Conservation (phyloP, 1,284 basidiomycete genomes). For the Apiotrichum sp. region DNA sequence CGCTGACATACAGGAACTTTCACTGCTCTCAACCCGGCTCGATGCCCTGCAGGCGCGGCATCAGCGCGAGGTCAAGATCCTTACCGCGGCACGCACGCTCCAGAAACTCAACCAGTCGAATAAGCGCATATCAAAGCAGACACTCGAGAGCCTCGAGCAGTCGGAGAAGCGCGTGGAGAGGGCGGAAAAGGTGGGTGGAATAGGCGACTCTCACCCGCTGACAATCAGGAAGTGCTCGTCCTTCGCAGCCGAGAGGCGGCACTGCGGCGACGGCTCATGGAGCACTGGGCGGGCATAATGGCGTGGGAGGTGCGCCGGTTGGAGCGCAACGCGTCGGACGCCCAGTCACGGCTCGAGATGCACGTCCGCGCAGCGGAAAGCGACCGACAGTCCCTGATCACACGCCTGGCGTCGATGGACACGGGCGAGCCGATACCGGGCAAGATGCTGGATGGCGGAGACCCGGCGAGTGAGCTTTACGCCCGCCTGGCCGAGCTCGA, state of each 20-base stretch:
- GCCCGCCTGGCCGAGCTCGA: constrained; percentile 6
- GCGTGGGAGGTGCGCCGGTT: constrained; percentile 47
- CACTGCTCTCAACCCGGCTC: constrained; percentile 37
- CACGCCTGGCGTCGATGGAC: background rate
- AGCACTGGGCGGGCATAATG: constrained; percentile 47
- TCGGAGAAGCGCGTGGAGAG: constrained; percentile 44
- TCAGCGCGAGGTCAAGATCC: constrained; percentile 47
- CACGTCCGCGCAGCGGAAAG: constrained; percentile 17
- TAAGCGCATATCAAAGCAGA: constrained; percentile 47
- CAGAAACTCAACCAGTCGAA: constrained; percentile 45
- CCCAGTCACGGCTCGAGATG: constrained; percentile 3
- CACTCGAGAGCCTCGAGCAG: constrained; percentile 44
- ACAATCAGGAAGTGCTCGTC: constrained; percentile 41
- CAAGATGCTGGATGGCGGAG: constrained; percentile 6
- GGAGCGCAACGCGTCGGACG: constrained; percentile 25
- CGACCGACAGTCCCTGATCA: background rate
- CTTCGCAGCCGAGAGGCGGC: constrained; percentile 40
- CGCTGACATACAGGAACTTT: constrained; percentile 32
- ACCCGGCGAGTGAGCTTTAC: constrained; percentile 23
- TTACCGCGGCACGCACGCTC: constrained; percentile 45
- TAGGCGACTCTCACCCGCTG: background rate
- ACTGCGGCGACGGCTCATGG: constrained; percentile 41
- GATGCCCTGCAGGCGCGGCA: constrained; percentile 38
- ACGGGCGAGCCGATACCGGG: constrained; percentile 7
- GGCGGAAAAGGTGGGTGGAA: constrained; percentile 42